phyloP scores from a whole-genome alignment of 2,329 filamentous ascomycete genomes.

The Boeremia lycopersici region DNA sequence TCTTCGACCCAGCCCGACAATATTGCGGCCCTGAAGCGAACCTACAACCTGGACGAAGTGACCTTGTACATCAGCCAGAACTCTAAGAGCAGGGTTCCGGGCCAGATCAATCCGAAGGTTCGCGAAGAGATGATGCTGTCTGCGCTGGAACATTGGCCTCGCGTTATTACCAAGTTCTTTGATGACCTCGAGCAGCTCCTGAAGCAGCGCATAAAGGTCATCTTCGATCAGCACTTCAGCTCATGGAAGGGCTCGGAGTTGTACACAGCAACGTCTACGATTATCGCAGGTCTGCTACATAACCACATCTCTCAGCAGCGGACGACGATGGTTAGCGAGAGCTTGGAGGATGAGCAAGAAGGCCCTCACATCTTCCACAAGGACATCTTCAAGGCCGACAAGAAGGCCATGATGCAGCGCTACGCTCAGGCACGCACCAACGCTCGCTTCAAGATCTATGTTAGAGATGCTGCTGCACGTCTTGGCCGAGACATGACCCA shows the following conservation, averaged over 20 bases:
- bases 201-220: conserved; percentile 14
- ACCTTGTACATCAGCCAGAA: conserved; percentile 28
- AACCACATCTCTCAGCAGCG: conserved; percentile 36
- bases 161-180: conserved; percentile 37
- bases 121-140: conserved; percentile 39
- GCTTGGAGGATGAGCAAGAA: conserved; percentile 39
- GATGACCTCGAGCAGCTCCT: conserved; percentile 21
- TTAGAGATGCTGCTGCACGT: conserved; percentile 19
- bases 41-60: conserved; percentile 42
- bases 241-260: conserved; percentile 33
- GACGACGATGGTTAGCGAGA: conserved; percentile 27
- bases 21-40: conserved; percentile 7
- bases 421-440: conserved; percentile 36
- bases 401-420: conserved; percentile 15
- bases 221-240: conserved; percentile 40
- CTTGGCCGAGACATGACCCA: conserved; percentile 20
- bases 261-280: conserved; percentile 25
- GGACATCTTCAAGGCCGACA: conserved; percentile 26
- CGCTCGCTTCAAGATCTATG: conserved; percentile 35
- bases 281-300: conserved; percentile 36
- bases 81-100: conserved; percentile 39
- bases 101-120: conserved; percentile 44
- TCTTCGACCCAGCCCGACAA: neutral
- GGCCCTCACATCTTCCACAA: conserved; percentile 46
- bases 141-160: conserved; percentile 38